A percentile compares a stretch with the other conserved stretches of the same genome.
Conservation (phyloP, 2,329 filamentous ascomycete species). For the Pseudogymnoascus sp. region DNA sequence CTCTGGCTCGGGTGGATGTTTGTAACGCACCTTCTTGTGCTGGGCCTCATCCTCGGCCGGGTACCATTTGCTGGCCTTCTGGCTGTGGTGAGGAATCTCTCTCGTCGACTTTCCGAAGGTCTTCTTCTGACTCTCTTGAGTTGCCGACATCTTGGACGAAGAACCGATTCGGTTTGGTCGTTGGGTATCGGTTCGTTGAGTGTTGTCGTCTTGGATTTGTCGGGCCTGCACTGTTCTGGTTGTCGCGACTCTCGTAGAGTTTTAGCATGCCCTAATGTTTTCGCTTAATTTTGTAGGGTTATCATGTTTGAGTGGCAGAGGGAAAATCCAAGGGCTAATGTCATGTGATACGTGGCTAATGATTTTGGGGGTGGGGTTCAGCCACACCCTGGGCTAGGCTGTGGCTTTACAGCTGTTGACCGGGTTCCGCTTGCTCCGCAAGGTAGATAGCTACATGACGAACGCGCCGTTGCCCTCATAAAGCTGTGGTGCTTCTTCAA, state of each 20-base stretch:
- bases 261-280: conserved; percentile 11
- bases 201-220: conserved; percentile 20
- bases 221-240: conserved; percentile 11
- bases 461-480: conserved; percentile 14
- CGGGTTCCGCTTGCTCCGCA: conserved; percentile 4
- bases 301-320: neutral
- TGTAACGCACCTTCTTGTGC: conserved; percentile 79
- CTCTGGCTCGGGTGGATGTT: neutral
- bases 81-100: conserved; percentile 74
- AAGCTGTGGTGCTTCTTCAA: conserved; percentile 10
- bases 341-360: conserved; percentile 7
- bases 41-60: conserved; percentile 84
- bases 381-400: conserved; percentile 5
- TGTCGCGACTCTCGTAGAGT: conserved; percentile 8
- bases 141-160: conserved; percentile 57
- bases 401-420: neutral
- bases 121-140: conserved; percentile 59
- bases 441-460: conserved; percentile 9
- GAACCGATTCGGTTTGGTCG: conserved; percentile 23
- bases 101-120: conserved; percentile 96
- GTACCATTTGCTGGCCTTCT: conserved; percentile 99
- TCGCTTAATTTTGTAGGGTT: conserved; percentile 9
- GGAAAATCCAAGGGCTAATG: conserved; percentile 3
- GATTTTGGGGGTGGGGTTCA: neutral
- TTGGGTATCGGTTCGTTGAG: conserved; percentile 23